Evolutionary conservation across 441 rosid species (phyloP).

Genomic region (Metrosideros polymorpha): DNA sequence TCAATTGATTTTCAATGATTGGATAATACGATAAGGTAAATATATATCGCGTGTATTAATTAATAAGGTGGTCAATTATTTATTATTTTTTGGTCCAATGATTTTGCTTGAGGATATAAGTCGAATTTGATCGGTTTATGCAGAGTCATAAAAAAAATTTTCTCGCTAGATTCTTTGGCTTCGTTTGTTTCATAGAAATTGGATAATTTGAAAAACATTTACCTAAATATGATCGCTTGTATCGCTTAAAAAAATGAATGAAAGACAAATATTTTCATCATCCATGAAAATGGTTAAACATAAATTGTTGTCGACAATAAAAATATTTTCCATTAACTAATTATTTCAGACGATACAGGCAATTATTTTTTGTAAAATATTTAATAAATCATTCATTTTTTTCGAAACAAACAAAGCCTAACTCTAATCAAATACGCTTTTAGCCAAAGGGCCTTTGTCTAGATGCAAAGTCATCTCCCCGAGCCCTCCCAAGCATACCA

Average conservation of each 20-base stretch:
- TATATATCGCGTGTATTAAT: not conserved
- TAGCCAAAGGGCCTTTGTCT: not conserved
- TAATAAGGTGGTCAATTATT: not conserved
- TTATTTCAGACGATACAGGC: too few species aligned
- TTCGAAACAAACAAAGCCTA: too few species aligned
- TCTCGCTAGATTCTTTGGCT: not conserved
- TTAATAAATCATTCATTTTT: too few species aligned
- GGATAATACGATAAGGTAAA: not conserved
- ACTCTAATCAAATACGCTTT: not conserved
- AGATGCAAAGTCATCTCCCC: not conserved
- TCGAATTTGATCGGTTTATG: not conserved
- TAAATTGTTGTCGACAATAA: too few species aligned
- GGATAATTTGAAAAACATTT: too few species aligned
- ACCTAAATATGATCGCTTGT: too few species aligned
- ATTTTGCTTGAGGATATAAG: not conserved
- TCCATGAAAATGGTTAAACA: too few species aligned
- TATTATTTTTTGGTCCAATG: not conserved
- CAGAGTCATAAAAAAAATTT: not conserved
- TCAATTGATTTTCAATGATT: not conserved
- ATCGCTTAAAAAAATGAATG: too few species aligned
- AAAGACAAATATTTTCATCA: too few species aligned
- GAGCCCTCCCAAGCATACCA: not conserved
- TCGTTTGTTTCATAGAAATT: too few species aligned
- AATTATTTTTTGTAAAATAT: too few species aligned
- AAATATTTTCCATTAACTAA: too few species aligned